phyloP scores from a whole-genome alignment of 495 filamentous ascomycete species.

The Cairneyella variabilis region DNA sequence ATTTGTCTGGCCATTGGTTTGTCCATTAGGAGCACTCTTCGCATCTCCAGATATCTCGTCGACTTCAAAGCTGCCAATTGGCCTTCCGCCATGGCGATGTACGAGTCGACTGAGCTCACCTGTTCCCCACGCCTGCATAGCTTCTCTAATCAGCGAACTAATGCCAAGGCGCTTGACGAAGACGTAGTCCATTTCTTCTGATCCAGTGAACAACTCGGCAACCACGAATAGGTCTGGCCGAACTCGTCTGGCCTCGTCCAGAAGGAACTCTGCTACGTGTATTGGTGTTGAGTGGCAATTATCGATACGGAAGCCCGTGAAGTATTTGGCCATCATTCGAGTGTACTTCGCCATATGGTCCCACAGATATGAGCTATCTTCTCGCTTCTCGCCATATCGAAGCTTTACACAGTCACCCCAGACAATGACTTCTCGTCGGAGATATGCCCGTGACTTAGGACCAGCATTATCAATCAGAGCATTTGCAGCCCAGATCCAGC shows the following conservation, averaged over 20 bases:
- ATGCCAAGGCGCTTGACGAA: slow-evolving; percentile 91
- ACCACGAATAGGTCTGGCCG: slow-evolving; percentile 87
- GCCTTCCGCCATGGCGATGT: slow-evolving; percentile 88
- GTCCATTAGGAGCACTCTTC: slow-evolving; percentile 25
- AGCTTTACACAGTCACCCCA: slow-evolving; percentile 99
- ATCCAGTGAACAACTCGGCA: slow-evolving; percentile 95
- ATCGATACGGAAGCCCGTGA: slow-evolving; percentile 93
- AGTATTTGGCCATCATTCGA: slow-evolving; percentile 89
- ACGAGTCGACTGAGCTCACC: slow-evolving; percentile 86
- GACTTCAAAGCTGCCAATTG: slow-evolving; percentile 93
- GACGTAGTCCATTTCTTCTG: slow-evolving; percentile 91
- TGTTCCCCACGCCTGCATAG: slow-evolving; percentile 98
- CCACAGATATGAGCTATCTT: slow-evolving; percentile 94
- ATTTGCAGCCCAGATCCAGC: slow-evolving; percentile 98
- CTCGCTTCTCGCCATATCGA: slow-evolving; percentile 73
- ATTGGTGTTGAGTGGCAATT: slow-evolving; percentile 98
- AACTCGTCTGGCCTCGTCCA: slow-evolving; percentile 86
- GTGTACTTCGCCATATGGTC: slow-evolving; percentile 93
- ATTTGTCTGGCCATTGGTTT: slow-evolving; percentile 11
- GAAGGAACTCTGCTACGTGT: slow-evolving; percentile 86
- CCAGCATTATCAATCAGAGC: slow-evolving; percentile 93
- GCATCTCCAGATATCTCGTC: slow-evolving; percentile 52
- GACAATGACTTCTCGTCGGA: slow-evolving; percentile 91
- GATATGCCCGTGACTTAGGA: slow-evolving; percentile 79
- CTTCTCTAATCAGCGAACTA: slow-evolving; percentile 87